Base-by-base conservation (phyloP, 2,329 filamentous ascomycete species). In the Diaporthe humulicola region DNA sequence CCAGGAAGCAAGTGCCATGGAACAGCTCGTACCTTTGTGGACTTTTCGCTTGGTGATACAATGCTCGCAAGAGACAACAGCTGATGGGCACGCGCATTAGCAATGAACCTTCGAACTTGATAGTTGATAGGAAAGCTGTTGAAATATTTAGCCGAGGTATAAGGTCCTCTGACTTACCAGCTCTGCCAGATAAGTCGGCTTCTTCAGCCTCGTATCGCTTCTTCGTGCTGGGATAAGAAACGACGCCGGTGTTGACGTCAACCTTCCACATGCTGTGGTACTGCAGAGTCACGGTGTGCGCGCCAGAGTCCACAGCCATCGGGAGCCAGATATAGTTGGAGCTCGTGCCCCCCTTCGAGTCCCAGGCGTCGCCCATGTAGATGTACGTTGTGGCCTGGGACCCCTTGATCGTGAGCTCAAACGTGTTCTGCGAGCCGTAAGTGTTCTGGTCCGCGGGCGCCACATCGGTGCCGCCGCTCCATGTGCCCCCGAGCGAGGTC, bases 231-330 rank as follows among this genome's bases (percentile, higher is more conserved):
- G 81, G 82, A 70, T 77, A 80, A 36, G 77, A 80, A 17, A 85
- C 81, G 3, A 79, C 82, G 9, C 84, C 84, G 7, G 84, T 85
- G 14, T 79, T 80, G 2, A 81, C 79, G 70, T 85, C 82, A 36
- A 85, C 78, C 76, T 82, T 84, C 84, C 83, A 85, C 82, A 84
- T 84, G 25, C 81, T 78, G 77, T 85, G 81, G 70, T 85, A 85
- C 52, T 85, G 80, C 54, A 85, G 76, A 4, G 79, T 80, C 3
- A 84, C 78, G 15, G 80, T 82, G 66, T 83, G 82, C 0, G 78
- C 76, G 22, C 79, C 79, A 15, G 80, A 72, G 70, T 84, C 80
- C 54, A 84, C 82, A 2, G 70, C 79, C 79, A 85, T 81, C 1
- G 84, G 84, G 14, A 84, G 67, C 84, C 84, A 86, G 22, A 85